Base-by-base conservation (phyloP, 352 stramenopile species). In the Phytophthora meadii region DNA sequence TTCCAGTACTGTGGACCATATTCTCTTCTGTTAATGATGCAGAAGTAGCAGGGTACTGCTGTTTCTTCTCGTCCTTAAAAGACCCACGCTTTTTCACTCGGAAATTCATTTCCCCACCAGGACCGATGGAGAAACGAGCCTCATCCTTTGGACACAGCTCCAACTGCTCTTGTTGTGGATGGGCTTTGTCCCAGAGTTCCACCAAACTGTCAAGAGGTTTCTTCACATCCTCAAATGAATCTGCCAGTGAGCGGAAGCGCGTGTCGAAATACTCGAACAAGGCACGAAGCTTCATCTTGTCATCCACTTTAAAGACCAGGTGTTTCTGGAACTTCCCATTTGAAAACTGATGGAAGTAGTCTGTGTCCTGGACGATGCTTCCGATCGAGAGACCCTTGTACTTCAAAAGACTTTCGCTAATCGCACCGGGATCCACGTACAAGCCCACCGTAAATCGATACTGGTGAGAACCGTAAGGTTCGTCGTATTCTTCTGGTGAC, bases 311-410 rank as follows among this genome's bases (percentile, higher is more conserved):
- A 39, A 93, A 84, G 6, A 90, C 70, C 15, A 94, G 54, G 51
- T 90, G 79, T 61, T 91, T 94, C 7, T 65, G 54, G 47, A 94
- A 94, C 10, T 72, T 65, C 22, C 86, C 79, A 22, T 68, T 67
- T 2, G 82, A 78, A 40, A 94, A 94, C 7, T 77, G 79, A 30
- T 66, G 69, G 46, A 90, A 92, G 57, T 90, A 94, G 59, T 94
- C 79, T 0, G 81, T 83, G 47, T 94, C 82, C 34, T 92, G 79
- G 1, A 91, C 56, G 37, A 94, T 89, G 52, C 86, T 93, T 10
- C 86, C 86, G 9, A 93, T 77, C 0, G 84, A 93, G 10, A 93
- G 58, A 0, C 86, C 86, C 61, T 94, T 94, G 69, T 91, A 94
- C 70, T 90, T 92, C 27, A 94, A 72, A 40, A 94, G 62, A 15